A percentile compares a stretch with the other conserved stretches of the same genome.
phyloP scores from a whole-genome alignment of 2,329 filamentous ascomycete genomes.

The Colletotrichum karsti region DNA sequence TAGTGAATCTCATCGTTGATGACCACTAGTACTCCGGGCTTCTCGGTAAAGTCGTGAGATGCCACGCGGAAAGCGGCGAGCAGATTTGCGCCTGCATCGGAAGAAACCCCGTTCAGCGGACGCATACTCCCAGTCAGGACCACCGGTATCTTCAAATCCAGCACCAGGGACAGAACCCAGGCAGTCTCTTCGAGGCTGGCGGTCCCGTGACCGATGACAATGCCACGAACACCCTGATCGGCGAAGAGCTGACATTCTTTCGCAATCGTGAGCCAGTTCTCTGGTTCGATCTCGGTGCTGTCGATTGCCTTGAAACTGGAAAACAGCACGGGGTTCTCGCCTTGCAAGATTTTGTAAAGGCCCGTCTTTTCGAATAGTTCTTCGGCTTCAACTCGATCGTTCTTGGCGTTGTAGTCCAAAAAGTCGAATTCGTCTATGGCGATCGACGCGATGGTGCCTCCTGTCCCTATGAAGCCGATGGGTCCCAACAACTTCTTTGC shows the following conservation, averaged over 20 bases:
- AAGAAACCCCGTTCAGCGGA: conserved; percentile 1
- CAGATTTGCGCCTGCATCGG: conserved; percentile 12
- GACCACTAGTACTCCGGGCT: background rate
- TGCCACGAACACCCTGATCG: background rate
- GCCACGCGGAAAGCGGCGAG: conserved; percentile 13
- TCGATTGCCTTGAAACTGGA: background rate
- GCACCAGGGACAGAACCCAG: background rate
- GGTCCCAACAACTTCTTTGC: background rate
- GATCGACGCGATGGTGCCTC: conserved; percentile 6
- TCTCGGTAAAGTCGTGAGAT: background rate
- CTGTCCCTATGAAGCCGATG: conserved; percentile 3
- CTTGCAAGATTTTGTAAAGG: background rate
- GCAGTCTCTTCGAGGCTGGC: conserved; percentile 19
- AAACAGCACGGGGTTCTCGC: background rate
- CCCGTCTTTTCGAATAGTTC: background rate
- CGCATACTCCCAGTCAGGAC: conserved; percentile 10
- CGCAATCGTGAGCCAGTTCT: background rate
- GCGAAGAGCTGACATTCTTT: background rate
- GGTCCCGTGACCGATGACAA: conserved; percentile 17
- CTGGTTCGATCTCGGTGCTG: conserved; percentile 1
- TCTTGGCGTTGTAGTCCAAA: conserved; percentile 3
- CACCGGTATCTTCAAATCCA: background rate
- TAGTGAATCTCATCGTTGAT: conserved; percentile 14
- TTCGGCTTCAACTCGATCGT: background rate
- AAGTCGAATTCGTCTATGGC: background rate